These are phyloP conservation scores for Comarum palustre DNA, from an alignment of 306 rosid genomes.

Conservation along the genomic window DNA sequence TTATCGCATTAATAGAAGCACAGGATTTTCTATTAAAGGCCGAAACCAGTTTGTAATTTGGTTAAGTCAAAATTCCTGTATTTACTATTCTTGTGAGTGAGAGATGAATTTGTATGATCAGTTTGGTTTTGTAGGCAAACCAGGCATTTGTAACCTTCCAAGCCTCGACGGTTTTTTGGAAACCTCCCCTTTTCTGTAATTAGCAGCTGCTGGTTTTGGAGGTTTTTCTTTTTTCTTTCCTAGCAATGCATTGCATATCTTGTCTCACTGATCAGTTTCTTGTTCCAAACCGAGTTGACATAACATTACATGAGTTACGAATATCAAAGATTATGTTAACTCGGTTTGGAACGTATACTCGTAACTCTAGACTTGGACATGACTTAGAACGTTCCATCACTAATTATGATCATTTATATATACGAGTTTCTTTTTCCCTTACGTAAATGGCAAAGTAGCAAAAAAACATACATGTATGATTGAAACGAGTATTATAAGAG, in stretches of 20 bases:
- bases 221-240: background rate
- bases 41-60: conserved; percentile 11
- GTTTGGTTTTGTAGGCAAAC: conserved; percentile 7
- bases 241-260: background rate
- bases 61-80: conserved; percentile 23
- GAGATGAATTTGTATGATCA: background rate
- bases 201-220: background rate
- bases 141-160: background rate
- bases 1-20: conserved; percentile 40
- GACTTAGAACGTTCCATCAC: background rate
- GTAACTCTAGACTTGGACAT: too few relatives aligned
- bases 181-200: conserved; percentile 3
- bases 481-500: too few relatives aligned
- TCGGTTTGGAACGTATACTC: too few relatives aligned
- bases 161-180: conserved; percentile 18
- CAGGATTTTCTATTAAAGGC: conserved; percentile 18
- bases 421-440: background rate
- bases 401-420: background rate
- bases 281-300: background rate
- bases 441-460: background rate
- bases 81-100: conserved; percentile 40
- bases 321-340: too few relatives aligned
- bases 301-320: too few relatives aligned
- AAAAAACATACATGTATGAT: too few relatives aligned
- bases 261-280: background rate